These are phyloP conservation scores for Tetraselmis chui DNA, from an alignment of 139 green algal species.

Conservation along the genomic window DNA sequence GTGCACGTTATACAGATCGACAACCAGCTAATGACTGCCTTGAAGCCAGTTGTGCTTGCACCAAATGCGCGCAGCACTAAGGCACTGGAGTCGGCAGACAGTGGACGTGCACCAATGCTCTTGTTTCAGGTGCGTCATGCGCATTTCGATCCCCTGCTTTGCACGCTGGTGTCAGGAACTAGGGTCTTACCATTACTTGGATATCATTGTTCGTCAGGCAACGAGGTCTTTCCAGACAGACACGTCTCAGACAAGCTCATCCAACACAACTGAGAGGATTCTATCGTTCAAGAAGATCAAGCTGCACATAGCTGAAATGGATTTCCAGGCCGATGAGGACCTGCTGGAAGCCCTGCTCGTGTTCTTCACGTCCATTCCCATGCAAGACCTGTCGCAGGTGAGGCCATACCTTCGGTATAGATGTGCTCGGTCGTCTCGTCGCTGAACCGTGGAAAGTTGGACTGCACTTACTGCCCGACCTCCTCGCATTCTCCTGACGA, in stretches of 20 bases:
- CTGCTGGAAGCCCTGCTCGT: constrained; percentile 69
- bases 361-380: constrained; percentile 62
- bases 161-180: too few species aligned
- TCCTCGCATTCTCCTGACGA: neutral
- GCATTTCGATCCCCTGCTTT: neutral
- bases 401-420: neutral
- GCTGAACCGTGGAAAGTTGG: too few species aligned
- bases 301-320: constrained; percentile 35
- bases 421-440: too few species aligned
- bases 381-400: constrained; percentile 54
- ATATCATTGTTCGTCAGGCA: too few species aligned
- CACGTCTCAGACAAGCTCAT: neutral
- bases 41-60: constrained; percentile 70
- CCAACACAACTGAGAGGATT: too few species aligned
- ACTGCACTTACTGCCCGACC: too few species aligned
- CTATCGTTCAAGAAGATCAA: constrained; percentile 68
- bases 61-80: constrained; percentile 10
- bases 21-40: constrained; percentile 79
- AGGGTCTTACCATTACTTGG: too few species aligned
- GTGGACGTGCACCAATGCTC: neutral
- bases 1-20: constrained; percentile 71
- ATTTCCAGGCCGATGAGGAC: constrained; percentile 45
- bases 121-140: neutral
- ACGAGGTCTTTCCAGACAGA: neutral
- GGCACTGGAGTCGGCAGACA: neutral